Evolutionary conservation across 495 filamentous ascomycete species (phyloP).

Genomic region (Penicillium daleae): DNA sequence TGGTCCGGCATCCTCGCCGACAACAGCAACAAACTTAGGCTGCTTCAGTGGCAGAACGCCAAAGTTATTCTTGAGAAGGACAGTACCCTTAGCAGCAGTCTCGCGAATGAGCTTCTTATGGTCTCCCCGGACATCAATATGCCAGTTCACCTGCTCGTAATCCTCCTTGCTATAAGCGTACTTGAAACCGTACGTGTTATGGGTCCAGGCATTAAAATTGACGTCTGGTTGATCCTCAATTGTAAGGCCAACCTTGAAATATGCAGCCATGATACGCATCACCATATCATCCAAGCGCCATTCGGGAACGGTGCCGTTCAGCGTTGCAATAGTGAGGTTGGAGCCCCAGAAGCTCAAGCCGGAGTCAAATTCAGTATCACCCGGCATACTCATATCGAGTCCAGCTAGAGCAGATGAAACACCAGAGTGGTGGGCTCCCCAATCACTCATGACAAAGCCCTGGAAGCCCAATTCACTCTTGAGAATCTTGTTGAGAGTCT

Average conservation of each 20-base stretch:
- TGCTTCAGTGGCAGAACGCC: background rate
- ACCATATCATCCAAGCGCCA: slow-evolving; percentile 14
- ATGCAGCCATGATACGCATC: slow-evolving; percentile 13
- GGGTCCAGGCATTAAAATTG: slow-evolving; percentile 9
- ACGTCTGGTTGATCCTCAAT: background rate
- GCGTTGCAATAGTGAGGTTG: slow-evolving; percentile 1
- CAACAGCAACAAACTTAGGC: background rate
- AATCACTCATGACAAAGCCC: slow-evolving; percentile 69
- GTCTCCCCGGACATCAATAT: slow-evolving; percentile 6
- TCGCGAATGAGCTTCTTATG: slow-evolving; percentile 5
- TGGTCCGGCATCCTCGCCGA: slow-evolving; percentile 8
- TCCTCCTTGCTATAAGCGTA: slow-evolving; percentile 9
- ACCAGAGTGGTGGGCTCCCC: slow-evolving; percentile 60
- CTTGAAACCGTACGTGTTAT: background rate
- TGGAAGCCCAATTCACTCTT: slow-evolving; percentile 70
- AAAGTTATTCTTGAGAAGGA: slow-evolving; percentile 8
- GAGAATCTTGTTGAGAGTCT: slow-evolving; percentile 62
- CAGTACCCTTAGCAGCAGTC: slow-evolving; percentile 5
- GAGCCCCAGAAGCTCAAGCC: slow-evolving; percentile 10
- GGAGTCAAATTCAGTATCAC: slow-evolving; percentile 24
- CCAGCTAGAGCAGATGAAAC: slow-evolving; percentile 57
- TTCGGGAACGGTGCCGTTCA: slow-evolving; percentile 8
- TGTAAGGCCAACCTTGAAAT: slow-evolving; percentile 6
- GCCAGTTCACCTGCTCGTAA: slow-evolving; percentile 6
- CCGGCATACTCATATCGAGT: slow-evolving; percentile 64